Conservation (phyloP, 2,329 filamentous ascomycete genomes). For the Ophiocordyceps camponoti-leonardi region DNA sequence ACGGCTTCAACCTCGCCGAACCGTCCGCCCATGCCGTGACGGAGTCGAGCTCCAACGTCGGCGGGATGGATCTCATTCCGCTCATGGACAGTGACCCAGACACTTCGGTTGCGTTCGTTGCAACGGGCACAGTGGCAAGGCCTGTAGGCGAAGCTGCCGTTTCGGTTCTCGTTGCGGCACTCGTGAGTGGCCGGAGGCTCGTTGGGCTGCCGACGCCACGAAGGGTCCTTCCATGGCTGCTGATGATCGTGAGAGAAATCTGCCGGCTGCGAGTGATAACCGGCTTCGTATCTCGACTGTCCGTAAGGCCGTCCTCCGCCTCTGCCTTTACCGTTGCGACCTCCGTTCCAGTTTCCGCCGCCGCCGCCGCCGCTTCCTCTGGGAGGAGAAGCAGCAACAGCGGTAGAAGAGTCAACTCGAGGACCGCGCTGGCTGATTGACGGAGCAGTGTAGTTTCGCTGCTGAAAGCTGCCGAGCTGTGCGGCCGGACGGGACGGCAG, state of each 20-base stretch:
- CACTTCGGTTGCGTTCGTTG: slow-evolving; percentile 12
- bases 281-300: background rate
- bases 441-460: slow-evolving; percentile 1
- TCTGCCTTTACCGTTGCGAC: background rate
- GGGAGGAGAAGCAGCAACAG: background rate
- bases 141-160: slow-evolving; percentile 8
- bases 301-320: background rate
- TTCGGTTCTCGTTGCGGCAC: slow-evolving; percentile 8
- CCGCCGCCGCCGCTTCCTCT: background rate
- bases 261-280: background rate
- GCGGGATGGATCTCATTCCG: background rate
- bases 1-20: slow-evolving; percentile 16
- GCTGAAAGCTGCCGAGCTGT: background rate
- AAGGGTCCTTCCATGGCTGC: background rate
- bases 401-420: background rate
- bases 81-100: slow-evolving; percentile 10
- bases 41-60: slow-evolving; percentile 13
- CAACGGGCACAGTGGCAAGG: slow-evolving; percentile 14
- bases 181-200: background rate
- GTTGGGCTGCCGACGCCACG: background rate
- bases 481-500: background rate
- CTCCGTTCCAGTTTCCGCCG: background rate
- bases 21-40: slow-evolving; percentile 9
- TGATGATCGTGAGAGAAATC: background rate
- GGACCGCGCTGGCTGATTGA: background rate